These are phyloP conservation scores for Macrotyloma uniflorum DNA, from an alignment of 306 rosid species.

Conservation along the genomic window DNA sequence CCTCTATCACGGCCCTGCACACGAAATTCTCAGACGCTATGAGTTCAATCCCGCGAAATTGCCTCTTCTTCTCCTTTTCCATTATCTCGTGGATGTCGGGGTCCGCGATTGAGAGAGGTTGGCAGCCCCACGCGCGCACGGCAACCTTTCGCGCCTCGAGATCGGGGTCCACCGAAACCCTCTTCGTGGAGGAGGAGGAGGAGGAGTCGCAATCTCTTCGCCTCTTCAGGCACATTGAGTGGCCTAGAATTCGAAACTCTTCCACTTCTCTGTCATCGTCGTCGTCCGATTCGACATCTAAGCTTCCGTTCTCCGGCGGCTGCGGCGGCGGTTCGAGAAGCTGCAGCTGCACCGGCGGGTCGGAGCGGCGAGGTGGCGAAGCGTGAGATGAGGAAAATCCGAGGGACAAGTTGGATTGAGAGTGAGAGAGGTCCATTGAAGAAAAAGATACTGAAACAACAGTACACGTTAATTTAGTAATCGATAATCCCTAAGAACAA, in stretches of 20 bases:
- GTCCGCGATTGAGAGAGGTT: constrained; percentile 66
- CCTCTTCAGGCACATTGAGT: constrained; percentile 85
- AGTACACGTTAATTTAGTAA: not conserved
- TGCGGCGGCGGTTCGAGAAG: constrained; percentile 71
- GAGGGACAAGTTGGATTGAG: constrained; percentile 66
- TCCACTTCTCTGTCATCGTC: constrained; percentile 68
- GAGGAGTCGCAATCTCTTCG: constrained; percentile 70
- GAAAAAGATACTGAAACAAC: not conserved
- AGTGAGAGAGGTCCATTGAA: constrained; percentile 66
- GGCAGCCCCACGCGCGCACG: constrained; percentile 77
- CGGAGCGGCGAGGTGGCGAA: constrained; percentile 58
- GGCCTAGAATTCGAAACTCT: constrained; percentile 85
- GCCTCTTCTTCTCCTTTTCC: constrained; percentile 86
- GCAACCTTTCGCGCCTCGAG: constrained; percentile 61
- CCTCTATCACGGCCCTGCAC: constrained; percentile 87
- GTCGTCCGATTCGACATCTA: constrained; percentile 33
- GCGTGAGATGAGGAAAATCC: constrained; percentile 67
- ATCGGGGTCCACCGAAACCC: constrained; percentile 54
- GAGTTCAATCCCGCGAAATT: constrained; percentile 77
- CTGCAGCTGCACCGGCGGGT: constrained; percentile 69
- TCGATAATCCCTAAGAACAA: not conserved
- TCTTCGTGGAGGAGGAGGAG: constrained; percentile 45
- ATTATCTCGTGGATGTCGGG: constrained; percentile 69
- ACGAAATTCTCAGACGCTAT: constrained; percentile 94
- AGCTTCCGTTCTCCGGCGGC: constrained; percentile 34